Evolutionary conservation across 371 early-diverging fungal species (phyloP).

Genomic region (Nosema muscidifuracis): DNA sequence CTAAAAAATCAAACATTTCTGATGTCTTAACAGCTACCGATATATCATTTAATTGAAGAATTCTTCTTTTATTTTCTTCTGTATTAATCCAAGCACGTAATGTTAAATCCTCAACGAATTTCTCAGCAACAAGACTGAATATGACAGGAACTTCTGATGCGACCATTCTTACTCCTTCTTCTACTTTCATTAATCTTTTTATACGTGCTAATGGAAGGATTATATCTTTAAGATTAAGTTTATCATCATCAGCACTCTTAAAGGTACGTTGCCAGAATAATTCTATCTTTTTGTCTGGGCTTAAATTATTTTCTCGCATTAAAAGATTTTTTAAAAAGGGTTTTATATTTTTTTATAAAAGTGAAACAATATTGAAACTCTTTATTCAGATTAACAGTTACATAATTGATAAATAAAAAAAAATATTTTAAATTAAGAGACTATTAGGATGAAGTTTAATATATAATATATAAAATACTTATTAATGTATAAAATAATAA

Average conservation of each 20-base stretch:
- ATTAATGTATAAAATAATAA: too few relatives aligned
- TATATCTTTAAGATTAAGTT: slow-evolving; percentile 67
- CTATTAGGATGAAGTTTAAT: too few relatives aligned
- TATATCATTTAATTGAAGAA: slow-evolving; percentile 85
- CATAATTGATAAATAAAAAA: too few relatives aligned
- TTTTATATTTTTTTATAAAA: neutral
- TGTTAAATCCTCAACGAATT: slow-evolving; percentile 86
- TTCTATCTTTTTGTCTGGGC: slow-evolving; percentile 34
- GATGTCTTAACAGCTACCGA: slow-evolving; percentile 81
- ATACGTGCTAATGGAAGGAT: slow-evolving; percentile 91
- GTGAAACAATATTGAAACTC: too few relatives aligned
- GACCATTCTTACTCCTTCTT: slow-evolving; percentile 79
- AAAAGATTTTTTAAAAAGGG: neutral
- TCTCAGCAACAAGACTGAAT: slow-evolving; percentile 89
- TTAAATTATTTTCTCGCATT: neutral
- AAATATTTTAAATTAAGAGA: too few relatives aligned
- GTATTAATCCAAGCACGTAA: slow-evolving; percentile 91
- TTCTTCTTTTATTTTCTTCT: slow-evolving; percentile 92
- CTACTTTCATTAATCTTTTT: slow-evolving; percentile 98
- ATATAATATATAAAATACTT: too few relatives aligned
- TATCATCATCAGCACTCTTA: slow-evolving; percentile 18
- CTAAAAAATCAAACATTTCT: slow-evolving; percentile 94
- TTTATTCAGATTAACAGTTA: too few relatives aligned
- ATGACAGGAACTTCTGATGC: slow-evolving; percentile 75
- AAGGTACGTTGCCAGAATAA: slow-evolving; percentile 38